These are phyloP conservation scores for Geotrichum candidum DNA, from an alignment of 1,139 yeast genomes.

Conservation along the genomic window DNA sequence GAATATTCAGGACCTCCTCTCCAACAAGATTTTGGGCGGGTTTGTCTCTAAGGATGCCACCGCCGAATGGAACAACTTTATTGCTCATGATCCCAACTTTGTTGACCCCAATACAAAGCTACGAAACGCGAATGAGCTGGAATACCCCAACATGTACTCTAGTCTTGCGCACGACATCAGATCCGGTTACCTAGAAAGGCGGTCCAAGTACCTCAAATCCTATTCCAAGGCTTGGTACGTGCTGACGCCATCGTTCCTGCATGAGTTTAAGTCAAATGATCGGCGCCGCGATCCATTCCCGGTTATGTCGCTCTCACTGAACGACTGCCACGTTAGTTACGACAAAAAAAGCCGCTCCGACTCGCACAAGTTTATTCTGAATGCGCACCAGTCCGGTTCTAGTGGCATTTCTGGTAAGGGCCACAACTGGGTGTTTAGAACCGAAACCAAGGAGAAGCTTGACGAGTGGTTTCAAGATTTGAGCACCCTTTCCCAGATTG, in stretches of 20 bases:
- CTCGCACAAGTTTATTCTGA: slow-evolving; percentile 64
- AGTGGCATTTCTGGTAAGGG: slow-evolving; percentile 33
- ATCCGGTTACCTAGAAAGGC: slow-evolving; percentile 82
- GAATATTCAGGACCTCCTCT: slow-evolving; percentile 64
- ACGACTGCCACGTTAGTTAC: slow-evolving; percentile 74
- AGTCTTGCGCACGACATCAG: slow-evolving; percentile 63
- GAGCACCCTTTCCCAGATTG: slow-evolving; percentile 51
- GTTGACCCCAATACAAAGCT: slow-evolving; percentile 64
- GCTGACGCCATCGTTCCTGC: slow-evolving; percentile 77
- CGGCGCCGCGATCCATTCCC: slow-evolving; percentile 82
- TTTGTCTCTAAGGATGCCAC: slow-evolving; percentile 76
- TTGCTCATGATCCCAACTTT: slow-evolving; percentile 57
- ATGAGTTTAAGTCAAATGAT: slow-evolving; percentile 88
- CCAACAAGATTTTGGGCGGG: slow-evolving; percentile 65
- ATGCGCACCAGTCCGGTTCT: slow-evolving; percentile 31
- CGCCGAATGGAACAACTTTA: slow-evolving; percentile 91
- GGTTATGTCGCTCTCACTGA: slow-evolving; percentile 75
- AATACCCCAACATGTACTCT: slow-evolving; percentile 60
- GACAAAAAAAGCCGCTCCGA: slow-evolving; percentile 65
- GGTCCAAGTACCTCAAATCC: slow-evolving; percentile 83
- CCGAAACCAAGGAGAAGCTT: slow-evolving; percentile 72
- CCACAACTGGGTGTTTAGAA: slow-evolving; percentile 89
- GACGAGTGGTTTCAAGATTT: slow-evolving; percentile 79
- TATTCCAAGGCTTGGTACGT: slow-evolving; percentile 90
- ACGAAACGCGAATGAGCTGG: slow-evolving; percentile 54